Evolutionary conservation across 176 grass and related monocot genomes (phyloP).

Genomic region (Musa schizocarpa): DNA sequence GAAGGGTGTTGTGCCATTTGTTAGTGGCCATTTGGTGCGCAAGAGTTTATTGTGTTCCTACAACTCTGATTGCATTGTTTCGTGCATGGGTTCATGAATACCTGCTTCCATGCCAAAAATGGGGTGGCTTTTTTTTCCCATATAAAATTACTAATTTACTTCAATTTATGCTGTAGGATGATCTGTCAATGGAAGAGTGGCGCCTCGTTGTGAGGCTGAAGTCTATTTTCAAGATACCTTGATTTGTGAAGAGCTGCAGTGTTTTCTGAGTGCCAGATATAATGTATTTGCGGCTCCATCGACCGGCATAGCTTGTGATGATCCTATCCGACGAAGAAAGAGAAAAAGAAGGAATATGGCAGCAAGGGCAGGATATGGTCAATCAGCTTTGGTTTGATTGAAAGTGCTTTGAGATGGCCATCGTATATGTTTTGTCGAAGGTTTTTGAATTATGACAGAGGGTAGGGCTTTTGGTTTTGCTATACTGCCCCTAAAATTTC

Average conservation of each 20-base stretch:
- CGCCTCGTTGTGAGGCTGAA: constrained; percentile 59
- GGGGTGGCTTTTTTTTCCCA: neutral
- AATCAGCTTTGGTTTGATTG: too few species aligned
- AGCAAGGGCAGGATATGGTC: neutral
- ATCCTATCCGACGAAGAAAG: neutral
- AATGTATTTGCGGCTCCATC: neutral
- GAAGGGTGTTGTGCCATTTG: neutral
- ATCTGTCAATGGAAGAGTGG: constrained; percentile 60
- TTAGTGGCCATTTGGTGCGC: neutral
- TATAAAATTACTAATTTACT: constrained; percentile 1
- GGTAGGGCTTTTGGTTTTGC: neutral
- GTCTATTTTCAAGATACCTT: constrained; percentile 52
- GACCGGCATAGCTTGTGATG: neutral
- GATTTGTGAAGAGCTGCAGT: neutral
- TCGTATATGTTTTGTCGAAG: too few species aligned
- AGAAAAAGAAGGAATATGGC: neutral
- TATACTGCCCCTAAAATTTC: neutral
- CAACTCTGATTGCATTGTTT: too few species aligned
- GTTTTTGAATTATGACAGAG: neutral
- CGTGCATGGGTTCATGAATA: too few species aligned
- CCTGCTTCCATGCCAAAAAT: too few species aligned
- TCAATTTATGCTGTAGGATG: constrained; percentile 32
- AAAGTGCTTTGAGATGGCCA: too few species aligned
- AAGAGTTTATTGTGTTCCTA: too few species aligned
- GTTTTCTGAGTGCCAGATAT: neutral